These are phyloP conservation scores for Mycosphaerella arachidis DNA, from an alignment of 2,329 filamentous ascomycete genomes.

Conservation along the genomic window DNA sequence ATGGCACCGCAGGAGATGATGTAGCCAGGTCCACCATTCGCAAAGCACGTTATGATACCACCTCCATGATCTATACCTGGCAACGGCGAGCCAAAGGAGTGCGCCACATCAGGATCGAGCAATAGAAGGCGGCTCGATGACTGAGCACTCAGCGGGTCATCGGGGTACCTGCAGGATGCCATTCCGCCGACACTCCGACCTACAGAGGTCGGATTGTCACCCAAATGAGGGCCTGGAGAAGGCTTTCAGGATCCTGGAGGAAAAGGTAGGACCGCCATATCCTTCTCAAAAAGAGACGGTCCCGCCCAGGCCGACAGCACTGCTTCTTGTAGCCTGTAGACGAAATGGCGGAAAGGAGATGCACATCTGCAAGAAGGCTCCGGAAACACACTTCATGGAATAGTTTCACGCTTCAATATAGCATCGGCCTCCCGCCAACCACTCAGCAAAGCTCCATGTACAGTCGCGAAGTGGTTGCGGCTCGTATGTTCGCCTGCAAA, in stretches of 20 bases:
- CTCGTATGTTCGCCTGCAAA: slow-evolving; percentile 28
- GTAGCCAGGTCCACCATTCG: slow-evolving; percentile 48
- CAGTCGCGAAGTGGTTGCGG: slow-evolving; percentile 26
- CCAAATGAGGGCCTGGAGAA: too few relatives aligned
- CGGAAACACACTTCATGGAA: neutral
- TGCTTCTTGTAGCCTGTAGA: too few relatives aligned
- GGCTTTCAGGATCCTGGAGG: too few relatives aligned
- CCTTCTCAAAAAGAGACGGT: too few relatives aligned
- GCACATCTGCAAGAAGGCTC: neutral
- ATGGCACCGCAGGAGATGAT: slow-evolving; percentile 45
- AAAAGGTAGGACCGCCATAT: too few relatives aligned
- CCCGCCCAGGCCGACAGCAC: too few relatives aligned
- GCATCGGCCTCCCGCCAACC: slow-evolving; percentile 26
- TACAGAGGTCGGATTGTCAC: too few relatives aligned
- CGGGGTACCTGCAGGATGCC: too few relatives aligned
- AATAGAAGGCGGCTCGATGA: slow-evolving; percentile 4
- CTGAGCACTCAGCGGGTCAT: too few relatives aligned
- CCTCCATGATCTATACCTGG: slow-evolving; percentile 33
- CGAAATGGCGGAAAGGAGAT: neutral
- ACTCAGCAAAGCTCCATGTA: slow-evolving; percentile 25
- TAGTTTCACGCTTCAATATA: slow-evolving; percentile 8
- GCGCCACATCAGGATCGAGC: slow-evolving; percentile 12
- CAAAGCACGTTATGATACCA: slow-evolving; percentile 37
- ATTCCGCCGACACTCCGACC: too few relatives aligned
- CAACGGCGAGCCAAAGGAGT: slow-evolving; percentile 17